Evolutionary conservation across 1,139 yeast species (phyloP).

Genomic region (Blastobotrys apis): DNA sequence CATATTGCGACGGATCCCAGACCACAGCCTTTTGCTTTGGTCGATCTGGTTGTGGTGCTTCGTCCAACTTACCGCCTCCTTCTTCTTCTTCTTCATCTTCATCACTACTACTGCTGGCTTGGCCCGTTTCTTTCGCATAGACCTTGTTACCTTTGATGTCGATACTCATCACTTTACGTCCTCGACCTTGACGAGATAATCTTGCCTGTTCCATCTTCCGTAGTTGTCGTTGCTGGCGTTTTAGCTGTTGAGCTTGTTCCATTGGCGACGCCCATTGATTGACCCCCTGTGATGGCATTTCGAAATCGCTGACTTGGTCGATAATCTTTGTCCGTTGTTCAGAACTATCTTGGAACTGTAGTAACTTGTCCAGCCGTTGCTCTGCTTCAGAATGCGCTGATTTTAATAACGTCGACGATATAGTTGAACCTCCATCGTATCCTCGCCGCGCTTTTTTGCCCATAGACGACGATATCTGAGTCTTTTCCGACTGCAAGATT

Average conservation of each 20-base stretch:
- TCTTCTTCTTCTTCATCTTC: constrained; percentile 13
- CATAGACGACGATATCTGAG: constrained; percentile 29
- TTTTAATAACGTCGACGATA: constrained; percentile 33
- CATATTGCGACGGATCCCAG: constrained; percentile 28
- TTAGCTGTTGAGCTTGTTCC: constrained; percentile 78
- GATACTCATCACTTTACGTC: constrained; percentile 70
- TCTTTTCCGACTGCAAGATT: constrained; percentile 36
- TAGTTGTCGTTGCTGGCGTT: constrained; percentile 73
- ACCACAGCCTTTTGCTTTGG: constrained; percentile 17
- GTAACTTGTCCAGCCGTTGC: constrained; percentile 61
- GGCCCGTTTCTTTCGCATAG: constrained; percentile 33
- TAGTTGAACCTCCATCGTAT: constrained; percentile 45
- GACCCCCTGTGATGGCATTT: constrained; percentile 45
- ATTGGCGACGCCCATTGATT: constrained; percentile 83
- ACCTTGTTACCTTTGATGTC: constrained; percentile 81
- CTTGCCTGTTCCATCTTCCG: constrained; percentile 59
- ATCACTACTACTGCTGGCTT: constrained; percentile 20
- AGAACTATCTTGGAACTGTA: constrained; percentile 79
- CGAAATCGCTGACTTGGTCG: constrained; percentile 91
- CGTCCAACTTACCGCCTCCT: background rate
- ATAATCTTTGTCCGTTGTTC: constrained; percentile 88
- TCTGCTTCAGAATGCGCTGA: constrained; percentile 46
- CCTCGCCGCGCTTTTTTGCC: constrained; percentile 27
- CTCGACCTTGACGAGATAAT: constrained; percentile 61
- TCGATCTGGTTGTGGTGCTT: constrained; percentile 6